Evolutionary conservation across 2,329 filamentous ascomycete genomes (phyloP).

Genomic region (Cladobotryum protrusum): DNA sequence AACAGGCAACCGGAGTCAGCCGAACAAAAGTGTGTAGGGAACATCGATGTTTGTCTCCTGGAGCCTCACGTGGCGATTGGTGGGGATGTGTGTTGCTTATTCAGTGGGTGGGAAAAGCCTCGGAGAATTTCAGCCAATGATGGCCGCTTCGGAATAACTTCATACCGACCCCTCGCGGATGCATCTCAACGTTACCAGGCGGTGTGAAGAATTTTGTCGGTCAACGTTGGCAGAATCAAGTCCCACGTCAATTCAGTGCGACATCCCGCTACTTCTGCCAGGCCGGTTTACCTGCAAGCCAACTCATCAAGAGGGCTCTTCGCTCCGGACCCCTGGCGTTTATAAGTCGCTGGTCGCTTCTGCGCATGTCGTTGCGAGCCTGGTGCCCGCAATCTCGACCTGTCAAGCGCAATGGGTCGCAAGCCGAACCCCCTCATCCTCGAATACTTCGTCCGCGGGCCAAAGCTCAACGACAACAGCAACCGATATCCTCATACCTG

Average conservation of each 20-base stretch:
- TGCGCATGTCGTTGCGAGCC: constrained; percentile 18
- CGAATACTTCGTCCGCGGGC: constrained; percentile 81
- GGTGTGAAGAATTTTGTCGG: constrained; percentile 31
- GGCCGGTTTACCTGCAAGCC: neutral
- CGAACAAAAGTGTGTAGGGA: too few relatives aligned
- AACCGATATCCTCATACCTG: constrained; percentile 91
- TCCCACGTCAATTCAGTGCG: constrained; percentile 15
- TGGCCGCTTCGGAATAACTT: neutral
- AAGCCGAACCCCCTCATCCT: constrained; percentile 79
- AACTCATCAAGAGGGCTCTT: constrained; percentile 1
- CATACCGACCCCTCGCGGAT: neutral
- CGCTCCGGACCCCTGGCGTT: constrained; percentile 2
- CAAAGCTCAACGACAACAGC: constrained; percentile 81
- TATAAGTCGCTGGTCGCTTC: constrained; percentile 7
- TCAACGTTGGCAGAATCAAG: constrained; percentile 28
- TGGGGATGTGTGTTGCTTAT: too few relatives aligned
- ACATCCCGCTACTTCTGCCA: constrained; percentile 10
- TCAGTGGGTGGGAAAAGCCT: neutral
- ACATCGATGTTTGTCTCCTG: too few relatives aligned
- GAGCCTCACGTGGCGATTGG: too few relatives aligned
- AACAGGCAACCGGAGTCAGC: too few relatives aligned
- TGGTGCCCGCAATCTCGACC: constrained; percentile 20
- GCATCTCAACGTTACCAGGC: constrained; percentile 17
- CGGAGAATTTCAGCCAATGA: neutral
- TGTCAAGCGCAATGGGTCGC: constrained; percentile 59